Evolutionary conservation across 805 yeast species (phyloP), one percentile per base, ranked within the genome.

Genomic region (Naumovozyma baii): DNA sequence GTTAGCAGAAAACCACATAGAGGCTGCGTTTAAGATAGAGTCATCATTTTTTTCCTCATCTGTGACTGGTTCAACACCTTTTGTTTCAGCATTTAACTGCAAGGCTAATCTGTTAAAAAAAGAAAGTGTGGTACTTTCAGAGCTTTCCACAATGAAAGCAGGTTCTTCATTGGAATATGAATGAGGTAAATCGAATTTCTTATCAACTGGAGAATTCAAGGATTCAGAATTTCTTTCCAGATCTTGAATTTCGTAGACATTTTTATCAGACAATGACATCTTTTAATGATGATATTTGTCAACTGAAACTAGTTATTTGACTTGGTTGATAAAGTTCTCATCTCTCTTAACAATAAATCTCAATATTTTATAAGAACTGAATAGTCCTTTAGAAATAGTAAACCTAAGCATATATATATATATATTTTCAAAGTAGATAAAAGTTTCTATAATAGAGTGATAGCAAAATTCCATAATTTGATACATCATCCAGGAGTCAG

Each of bases 1-100:
- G 63, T 87, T 86, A 29, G 94, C 94, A 5, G 94, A 81, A 52
- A 82, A 72, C 95, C 95, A 87, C 90, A 87, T 83, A 37, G 88
- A 69, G 34, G 86, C 85, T 22, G 92, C 83, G 48, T 73, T 74
- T 64, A 74, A 67, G 44, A 81, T 56, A 29, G 83, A 77, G 34
- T 70, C 71, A 45, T 80, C 85, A 34, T 73, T 70, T 58, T 84
- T 80, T 61, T 84, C 90, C 34, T 79, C 83, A 45, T 82, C 94
- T 7, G 83, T 76, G 41, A 88, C 73, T 32, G 81, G 69, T 52
- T 85, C 95, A 46, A 88, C 78, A 62, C 95, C 95, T 55, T 82
- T 74, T 17, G 73, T 69, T 57, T 80, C 86, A 28, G 72, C 73
- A 37, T 63, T 61, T 18, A 62, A 32, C 7, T 42, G 41, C 18